Percentiles rank a stretch among this genome's conserved stretches.
Evolutionary conservation across 371 early-diverging fungal genomes (phyloP).

Genomic region (Mortierella sp.): DNA sequence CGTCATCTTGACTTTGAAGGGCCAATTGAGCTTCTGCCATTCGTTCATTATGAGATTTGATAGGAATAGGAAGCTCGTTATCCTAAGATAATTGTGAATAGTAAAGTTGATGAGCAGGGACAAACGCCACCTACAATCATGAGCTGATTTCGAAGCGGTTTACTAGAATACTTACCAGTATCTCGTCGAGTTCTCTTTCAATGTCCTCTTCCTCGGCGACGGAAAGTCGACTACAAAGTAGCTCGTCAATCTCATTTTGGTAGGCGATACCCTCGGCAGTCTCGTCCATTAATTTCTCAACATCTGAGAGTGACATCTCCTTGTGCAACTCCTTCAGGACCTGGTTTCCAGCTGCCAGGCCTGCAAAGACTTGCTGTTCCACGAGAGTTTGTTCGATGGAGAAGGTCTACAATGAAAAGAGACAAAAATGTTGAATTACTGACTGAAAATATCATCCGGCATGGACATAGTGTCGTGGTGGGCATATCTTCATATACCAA

Average conservation of each 20-base stretch:
- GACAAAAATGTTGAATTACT: not conserved
- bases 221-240: slow-evolving; percentile 78
- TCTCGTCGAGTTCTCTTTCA: slow-evolving; percentile 79
- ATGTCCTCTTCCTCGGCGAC: slow-evolving; percentile 91
- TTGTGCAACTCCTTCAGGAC: slow-evolving; percentile 90
- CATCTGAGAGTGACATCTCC: slow-evolving; percentile 93
- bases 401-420: slow-evolving; percentile 65
- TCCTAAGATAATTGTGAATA: not conserved
- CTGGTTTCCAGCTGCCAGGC: slow-evolving; percentile 86
- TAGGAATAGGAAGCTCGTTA: not conserved
- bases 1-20: not conserved
- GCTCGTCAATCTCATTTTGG: slow-evolving; percentile 91
- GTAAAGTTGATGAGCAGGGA: no score
- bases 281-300: slow-evolving; percentile 94
- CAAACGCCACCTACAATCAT: not conserved
- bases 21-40: not conserved
- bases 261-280: slow-evolving; percentile 96
- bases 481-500: slow-evolving; percentile 63
- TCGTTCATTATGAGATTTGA: not conserved
- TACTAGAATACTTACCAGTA: slow-evolving; percentile 49
- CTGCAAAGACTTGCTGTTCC: slow-evolving; percentile 89
- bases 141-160: not conserved
- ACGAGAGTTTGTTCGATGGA: slow-evolving; percentile 94
- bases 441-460: not conserved
- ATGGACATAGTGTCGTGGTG: not conserved